phyloP scores from a whole-genome alignment of 2,329 filamentous ascomycete genomes.

The Venturia carpophila region DNA sequence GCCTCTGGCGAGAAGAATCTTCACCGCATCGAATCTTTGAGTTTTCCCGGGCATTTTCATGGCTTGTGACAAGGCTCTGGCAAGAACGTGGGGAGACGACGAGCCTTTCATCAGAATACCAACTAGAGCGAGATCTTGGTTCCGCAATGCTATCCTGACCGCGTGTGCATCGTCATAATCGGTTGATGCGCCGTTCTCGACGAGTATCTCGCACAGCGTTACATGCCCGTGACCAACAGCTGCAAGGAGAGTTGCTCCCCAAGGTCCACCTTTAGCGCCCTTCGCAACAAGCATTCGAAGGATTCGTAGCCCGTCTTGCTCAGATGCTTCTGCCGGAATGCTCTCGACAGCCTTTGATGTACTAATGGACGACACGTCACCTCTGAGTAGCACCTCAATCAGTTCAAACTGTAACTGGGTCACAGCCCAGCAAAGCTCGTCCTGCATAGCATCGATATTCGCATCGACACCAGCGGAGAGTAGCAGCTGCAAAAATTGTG shows the following conservation, averaged over 20 bases:
- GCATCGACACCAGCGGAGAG: slow-evolving; percentile 3
- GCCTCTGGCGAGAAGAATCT: slow-evolving; percentile 5
- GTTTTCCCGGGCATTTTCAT: slow-evolving; percentile 6
- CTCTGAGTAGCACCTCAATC: not conserved
- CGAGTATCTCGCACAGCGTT: not conserved
- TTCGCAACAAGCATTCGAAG: slow-evolving; percentile 3
- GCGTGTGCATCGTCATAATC: slow-evolving; percentile 12
- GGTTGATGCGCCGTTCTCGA: slow-evolving; percentile 6
- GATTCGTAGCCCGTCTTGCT: not conserved
- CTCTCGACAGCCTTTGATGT: not conserved
- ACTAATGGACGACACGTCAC: not conserved
- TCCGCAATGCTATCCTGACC: slow-evolving; percentile 6
- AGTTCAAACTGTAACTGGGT: not conserved
- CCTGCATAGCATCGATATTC: slow-evolving; percentile 2
- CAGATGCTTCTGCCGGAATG: slow-evolving; percentile 4
- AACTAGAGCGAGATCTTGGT: slow-evolving; percentile 4
- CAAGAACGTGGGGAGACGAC: not conserved
- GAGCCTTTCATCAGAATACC: not conserved
- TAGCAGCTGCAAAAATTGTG: slow-evolving; percentile 4
- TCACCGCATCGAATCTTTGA: slow-evolving; percentile 6
- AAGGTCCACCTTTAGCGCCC: slow-evolving; percentile 9
- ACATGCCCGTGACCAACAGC: slow-evolving; percentile 2
- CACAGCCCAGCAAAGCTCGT: slow-evolving; percentile 6
- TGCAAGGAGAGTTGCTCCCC: not conserved
- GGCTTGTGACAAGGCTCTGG: slow-evolving; percentile 11